A percentile compares a stretch with the other conserved stretches of the same genome.
These are phyloP conservation scores for Rhododendron ferrugineum DNA, from an alignment of 148 eudicot genomes.

Conservation along the genomic window DNA sequence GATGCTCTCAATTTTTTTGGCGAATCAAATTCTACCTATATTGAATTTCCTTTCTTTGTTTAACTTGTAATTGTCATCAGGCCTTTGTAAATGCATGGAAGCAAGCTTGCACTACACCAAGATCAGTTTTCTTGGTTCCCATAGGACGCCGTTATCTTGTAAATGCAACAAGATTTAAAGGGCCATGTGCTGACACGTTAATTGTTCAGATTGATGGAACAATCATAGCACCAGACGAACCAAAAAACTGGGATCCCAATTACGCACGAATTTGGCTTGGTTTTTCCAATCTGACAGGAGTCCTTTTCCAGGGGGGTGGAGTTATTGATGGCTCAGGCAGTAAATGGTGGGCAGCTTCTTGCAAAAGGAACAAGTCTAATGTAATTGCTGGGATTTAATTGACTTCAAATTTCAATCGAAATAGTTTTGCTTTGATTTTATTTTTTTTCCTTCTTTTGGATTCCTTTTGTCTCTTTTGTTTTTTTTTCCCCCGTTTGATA, in stretches of 20 bases:
- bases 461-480: constrained; percentile 5
- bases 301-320: constrained; percentile 71
- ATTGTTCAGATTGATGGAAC: constrained; percentile 78
- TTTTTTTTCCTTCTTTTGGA: constrained; percentile 13
- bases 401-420: background rate
- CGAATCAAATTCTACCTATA: background rate
- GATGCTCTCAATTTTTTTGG: background rate
- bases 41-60: background rate
- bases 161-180: constrained; percentile 78
- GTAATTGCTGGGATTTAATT: constrained; percentile 30
- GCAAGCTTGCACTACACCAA: constrained; percentile 64
- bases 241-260: constrained; percentile 72
- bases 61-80: constrained; percentile 27
- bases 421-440: background rate
- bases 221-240: constrained; percentile 86
- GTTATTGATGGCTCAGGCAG: constrained; percentile 96
- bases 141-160: constrained; percentile 61
- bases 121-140: constrained; percentile 80
- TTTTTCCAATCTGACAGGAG: constrained; percentile 62
- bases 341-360: constrained; percentile 99
- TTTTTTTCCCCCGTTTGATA: constrained; percentile 14
- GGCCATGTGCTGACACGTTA: constrained; percentile 71
- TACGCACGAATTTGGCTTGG: constrained; percentile 62
- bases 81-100: constrained; percentile 84
- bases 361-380: constrained; percentile 90